phyloP scores from a whole-genome alignment of 139 green algal genomes.

The Chlorella sp. region DNA sequence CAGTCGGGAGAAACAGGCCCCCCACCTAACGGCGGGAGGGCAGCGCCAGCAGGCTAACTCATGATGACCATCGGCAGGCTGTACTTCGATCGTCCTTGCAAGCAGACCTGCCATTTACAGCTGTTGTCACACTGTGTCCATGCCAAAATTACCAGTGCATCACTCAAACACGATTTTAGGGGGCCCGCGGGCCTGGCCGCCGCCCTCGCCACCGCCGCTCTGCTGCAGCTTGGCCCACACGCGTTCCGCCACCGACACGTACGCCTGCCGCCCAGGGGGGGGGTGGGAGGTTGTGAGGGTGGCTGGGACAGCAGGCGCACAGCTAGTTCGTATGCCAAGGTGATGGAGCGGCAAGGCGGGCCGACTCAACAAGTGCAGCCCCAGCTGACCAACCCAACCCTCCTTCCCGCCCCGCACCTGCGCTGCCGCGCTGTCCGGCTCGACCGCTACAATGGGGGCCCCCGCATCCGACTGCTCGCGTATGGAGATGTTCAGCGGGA shows the following conservation, averaged over 20 bases:
- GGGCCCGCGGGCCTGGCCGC: background rate
- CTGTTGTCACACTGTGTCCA: too few species aligned
- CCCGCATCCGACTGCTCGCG: conserved; percentile 66
- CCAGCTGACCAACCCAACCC: too few species aligned
- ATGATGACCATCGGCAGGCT: too few species aligned
- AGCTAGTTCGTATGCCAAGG: background rate
- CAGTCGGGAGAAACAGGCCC: too few species aligned
- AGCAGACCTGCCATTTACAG: too few species aligned
- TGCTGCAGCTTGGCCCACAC: conserved; percentile 51
- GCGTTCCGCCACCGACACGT: conserved; percentile 56
- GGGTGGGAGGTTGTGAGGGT: too few species aligned
- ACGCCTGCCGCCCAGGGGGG: conserved; percentile 30
- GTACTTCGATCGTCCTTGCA: too few species aligned
- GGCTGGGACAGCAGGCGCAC: background rate
- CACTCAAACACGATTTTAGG: conserved; percentile 22
- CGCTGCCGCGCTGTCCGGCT: conserved; percentile 44
- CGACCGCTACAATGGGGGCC: conserved; percentile 62
- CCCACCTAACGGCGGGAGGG: too few species aligned
- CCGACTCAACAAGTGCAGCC: too few species aligned
- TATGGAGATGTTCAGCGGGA: conserved; percentile 69
- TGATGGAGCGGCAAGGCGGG: too few species aligned
- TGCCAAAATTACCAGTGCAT: too few species aligned
- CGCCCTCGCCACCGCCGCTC: background rate
- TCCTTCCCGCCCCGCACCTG: background rate
- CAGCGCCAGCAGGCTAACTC: too few species aligned